Percentiles rank a stretch among this genome's conserved stretches.
These are phyloP conservation scores for Hanseniaspora meyeri DNA, from an alignment of 805 yeast genomes.

Conservation along the genomic window DNA sequence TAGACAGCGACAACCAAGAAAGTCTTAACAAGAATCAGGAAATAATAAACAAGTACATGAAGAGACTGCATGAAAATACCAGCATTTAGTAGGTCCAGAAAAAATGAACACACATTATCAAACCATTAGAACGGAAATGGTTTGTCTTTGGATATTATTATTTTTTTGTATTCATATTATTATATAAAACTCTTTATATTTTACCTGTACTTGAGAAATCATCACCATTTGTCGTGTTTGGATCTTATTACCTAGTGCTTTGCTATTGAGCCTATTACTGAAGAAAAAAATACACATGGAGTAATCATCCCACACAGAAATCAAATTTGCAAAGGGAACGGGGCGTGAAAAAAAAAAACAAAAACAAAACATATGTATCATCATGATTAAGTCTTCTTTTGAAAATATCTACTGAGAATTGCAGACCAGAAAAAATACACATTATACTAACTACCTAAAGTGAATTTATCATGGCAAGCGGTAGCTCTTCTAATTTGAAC, in stretches of 20 bases:
- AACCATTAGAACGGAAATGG: not conserved
- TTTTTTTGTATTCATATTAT: too few relatives aligned
- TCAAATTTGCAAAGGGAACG: too few relatives aligned
- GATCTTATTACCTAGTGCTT: too few relatives aligned
- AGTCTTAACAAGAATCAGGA: slow-evolving; percentile 7
- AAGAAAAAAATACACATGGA: too few relatives aligned
- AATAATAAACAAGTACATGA: slow-evolving; percentile 16
- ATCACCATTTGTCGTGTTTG: too few relatives aligned
- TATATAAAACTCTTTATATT: too few relatives aligned
- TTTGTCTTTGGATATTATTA: too few relatives aligned
- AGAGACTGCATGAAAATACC: slow-evolving; percentile 18
- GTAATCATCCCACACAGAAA: too few relatives aligned
- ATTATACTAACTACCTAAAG: not conserved
- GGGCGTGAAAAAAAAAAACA: not conserved
- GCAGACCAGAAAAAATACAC: not conserved
- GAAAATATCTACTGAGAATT: not conserved
- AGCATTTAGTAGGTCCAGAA: not conserved
- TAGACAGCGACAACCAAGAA: slow-evolving; percentile 11
- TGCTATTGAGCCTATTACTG: too few relatives aligned
- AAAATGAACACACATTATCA: too few relatives aligned
- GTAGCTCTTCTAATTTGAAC: not conserved
- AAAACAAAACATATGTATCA: not conserved
- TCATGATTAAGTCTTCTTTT: too few relatives aligned
- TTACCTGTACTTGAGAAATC: too few relatives aligned
- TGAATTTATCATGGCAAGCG: not conserved